Evolutionary conservation across 441 rosid genomes (phyloP).

Genomic region (Adansonia gregorii): DNA sequence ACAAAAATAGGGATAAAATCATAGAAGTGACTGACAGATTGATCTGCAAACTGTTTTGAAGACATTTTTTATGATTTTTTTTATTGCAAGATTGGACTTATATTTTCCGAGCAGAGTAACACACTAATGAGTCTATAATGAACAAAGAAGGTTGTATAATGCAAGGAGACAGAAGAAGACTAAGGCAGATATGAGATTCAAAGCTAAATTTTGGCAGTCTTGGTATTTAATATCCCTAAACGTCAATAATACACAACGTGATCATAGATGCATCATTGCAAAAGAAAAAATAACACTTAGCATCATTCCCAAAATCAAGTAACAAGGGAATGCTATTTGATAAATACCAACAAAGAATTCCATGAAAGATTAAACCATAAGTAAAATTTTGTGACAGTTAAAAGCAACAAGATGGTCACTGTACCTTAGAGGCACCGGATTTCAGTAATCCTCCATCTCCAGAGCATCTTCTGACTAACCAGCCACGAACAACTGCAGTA

Average conservation of each 20-base stretch:
- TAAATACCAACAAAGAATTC: background rate
- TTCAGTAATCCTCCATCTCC: conserved; percentile 66
- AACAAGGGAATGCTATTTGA: background rate
- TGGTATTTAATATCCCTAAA: background rate
- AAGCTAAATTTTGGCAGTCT: background rate
- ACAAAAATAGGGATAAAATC: background rate
- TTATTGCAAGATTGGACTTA: background rate
- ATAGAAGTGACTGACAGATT: background rate
- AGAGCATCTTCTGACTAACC: conserved; percentile 93
- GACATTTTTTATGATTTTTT: background rate
- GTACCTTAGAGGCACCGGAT: conserved; percentile 65
- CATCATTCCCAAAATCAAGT: background rate
- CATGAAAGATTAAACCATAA: background rate
- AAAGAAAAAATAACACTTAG: conserved; percentile 1
- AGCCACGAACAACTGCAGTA: conserved; percentile 84
- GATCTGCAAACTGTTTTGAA: conserved; percentile 1
- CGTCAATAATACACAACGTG: background rate
- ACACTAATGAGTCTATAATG: background rate
- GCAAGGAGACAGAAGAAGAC: background rate
- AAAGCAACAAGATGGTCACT: background rate
- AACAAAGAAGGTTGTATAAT: background rate
- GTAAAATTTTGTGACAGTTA: background rate
- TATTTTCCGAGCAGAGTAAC: background rate
- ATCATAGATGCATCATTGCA: background rate
- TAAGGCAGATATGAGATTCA: background rate